A percentile compares a stretch with the other conserved stretches of the same genome.
These are phyloP conservation scores for Zhuliangozyma parablackwelliae DNA, from an alignment of 1,139 yeast genomes.

Conservation along the genomic window DNA sequence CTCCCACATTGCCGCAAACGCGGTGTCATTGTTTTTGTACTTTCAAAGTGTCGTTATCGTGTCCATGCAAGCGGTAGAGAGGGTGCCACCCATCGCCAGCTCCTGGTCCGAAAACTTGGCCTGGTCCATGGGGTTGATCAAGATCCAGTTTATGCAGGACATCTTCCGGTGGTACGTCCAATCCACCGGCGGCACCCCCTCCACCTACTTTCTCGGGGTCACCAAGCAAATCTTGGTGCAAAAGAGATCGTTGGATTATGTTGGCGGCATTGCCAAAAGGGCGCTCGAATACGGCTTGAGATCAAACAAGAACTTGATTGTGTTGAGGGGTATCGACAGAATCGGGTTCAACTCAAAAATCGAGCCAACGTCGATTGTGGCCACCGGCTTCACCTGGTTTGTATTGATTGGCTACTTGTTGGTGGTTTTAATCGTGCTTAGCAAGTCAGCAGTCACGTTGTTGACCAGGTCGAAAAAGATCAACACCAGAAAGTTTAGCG, in stretches of 20 bases:
- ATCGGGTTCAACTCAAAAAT: conserved; percentile 63
- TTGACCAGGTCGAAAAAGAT: conserved; percentile 41
- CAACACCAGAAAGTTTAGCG: conserved; percentile 41
- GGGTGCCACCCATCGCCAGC: conserved; percentile 74
- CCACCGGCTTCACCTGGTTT: conserved; percentile 74
- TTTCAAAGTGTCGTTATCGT: conserved; percentile 76
- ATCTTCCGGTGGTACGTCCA: conserved; percentile 80
- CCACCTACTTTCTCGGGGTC: conserved; percentile 53
- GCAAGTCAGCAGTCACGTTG: conserved; percentile 48
- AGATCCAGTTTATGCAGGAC: conserved; percentile 65
- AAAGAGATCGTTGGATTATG: conserved; percentile 39
- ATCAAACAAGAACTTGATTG: conserved; percentile 46
- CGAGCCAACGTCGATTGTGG: conserved; percentile 70
- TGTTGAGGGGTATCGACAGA: conserved; percentile 73
- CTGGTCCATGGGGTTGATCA: conserved; percentile 82
- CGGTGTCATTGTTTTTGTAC: conserved; percentile 67
- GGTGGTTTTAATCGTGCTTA: conserved; percentile 44
- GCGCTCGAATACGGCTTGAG: conserved; percentile 27
- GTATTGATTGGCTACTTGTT: conserved; percentile 58
- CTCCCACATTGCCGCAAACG: conserved; percentile 70
- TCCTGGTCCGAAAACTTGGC: conserved; percentile 80
- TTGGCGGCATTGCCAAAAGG: conserved; percentile 18
- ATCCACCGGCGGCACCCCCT: conserved; percentile 72
- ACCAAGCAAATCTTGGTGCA: conserved; percentile 64
- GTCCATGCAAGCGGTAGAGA: conserved; percentile 66